Conservation (phyloP, 176 grass and related monocot genomes). For the Melocanna baccifera region DNA sequence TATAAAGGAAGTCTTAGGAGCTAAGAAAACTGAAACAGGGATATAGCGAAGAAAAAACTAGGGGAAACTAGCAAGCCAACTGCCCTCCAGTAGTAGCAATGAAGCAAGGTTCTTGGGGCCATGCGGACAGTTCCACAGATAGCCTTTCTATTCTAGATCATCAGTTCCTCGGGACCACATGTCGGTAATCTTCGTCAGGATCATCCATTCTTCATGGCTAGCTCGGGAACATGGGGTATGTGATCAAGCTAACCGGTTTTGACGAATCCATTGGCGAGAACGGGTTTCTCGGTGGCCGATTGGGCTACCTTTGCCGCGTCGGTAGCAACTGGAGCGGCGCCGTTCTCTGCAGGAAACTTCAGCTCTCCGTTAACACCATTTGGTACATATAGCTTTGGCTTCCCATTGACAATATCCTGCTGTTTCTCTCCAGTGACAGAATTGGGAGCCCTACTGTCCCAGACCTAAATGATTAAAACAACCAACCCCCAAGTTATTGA, state of each 20-base stretch:
- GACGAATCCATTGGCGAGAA: constrained; percentile 23
- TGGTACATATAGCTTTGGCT: constrained; percentile 43
- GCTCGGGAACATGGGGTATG: constrained; percentile 17
- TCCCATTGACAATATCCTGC: constrained; percentile 39
- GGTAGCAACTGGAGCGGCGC: constrained; percentile 16
- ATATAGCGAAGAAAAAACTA: background rate
- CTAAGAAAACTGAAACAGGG: constrained; percentile 40
- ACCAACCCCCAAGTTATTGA: background rate
- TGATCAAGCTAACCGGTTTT: constrained; percentile 44
- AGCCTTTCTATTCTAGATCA: constrained; percentile 11
- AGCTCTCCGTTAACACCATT: constrained; percentile 45
- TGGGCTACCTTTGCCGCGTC: constrained; percentile 47
- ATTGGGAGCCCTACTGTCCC: constrained; percentile 54
- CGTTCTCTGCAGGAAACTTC: constrained; percentile 48
- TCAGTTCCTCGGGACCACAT: background rate
- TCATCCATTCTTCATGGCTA: constrained; percentile 17
- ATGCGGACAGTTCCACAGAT: constrained; percentile 18
- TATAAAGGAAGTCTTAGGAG: constrained; percentile 34
- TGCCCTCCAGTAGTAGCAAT: constrained; percentile 20
- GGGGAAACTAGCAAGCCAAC: constrained; percentile 39
- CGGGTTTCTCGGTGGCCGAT: constrained; percentile 25
- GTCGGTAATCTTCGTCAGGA: background rate
- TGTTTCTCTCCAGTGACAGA: constrained; percentile 43
- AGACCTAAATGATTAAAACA: constrained; percentile 43
- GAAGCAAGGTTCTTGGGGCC: constrained; percentile 21